phyloP scores from a whole-genome alignment of 805 yeast genomes.

The Yarrowia sp. region DNA sequence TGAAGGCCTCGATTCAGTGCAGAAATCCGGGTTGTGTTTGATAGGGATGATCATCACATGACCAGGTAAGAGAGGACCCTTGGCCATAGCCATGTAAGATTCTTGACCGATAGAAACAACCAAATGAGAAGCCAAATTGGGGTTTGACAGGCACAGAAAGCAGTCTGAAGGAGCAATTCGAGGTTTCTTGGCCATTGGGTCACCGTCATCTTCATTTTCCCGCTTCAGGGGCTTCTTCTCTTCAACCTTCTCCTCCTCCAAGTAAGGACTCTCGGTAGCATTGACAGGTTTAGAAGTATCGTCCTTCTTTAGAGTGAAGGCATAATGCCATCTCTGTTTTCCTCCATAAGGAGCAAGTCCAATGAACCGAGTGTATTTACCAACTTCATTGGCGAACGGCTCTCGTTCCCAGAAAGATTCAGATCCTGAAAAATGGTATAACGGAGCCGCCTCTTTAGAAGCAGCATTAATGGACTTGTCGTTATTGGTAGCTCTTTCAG shows the following conservation, averaged over 20 bases:
- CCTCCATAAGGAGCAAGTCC: conserved; percentile 67
- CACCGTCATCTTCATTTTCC: conserved; percentile 5
- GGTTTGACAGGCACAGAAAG: conserved; percentile 84
- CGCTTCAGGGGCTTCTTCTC: conserved; percentile 5
- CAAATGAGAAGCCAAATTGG: conserved; percentile 79
- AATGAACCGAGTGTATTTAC: conserved; percentile 62
- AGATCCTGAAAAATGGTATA: conserved; percentile 66
- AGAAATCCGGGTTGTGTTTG: conserved; percentile 65
- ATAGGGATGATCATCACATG: conserved; percentile 84
- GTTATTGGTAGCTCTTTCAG: conserved; percentile 5
- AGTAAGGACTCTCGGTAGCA: conserved; percentile 18
- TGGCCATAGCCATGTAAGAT: conserved; percentile 77
- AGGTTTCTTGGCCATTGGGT: conserved; percentile 24
- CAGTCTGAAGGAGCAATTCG: conserved; percentile 64
- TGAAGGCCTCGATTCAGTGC: conserved; percentile 45
- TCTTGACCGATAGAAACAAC: conserved; percentile 73
- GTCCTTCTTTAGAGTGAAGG: conserved; percentile 56
- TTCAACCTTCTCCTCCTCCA: neutral
- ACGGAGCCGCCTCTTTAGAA: conserved; percentile 52
- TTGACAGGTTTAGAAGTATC: conserved; percentile 17
- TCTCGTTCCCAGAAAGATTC: conserved; percentile 62
- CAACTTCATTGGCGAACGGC: conserved; percentile 59
- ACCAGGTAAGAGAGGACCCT: conserved; percentile 85
- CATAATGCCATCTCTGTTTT: conserved; percentile 74
- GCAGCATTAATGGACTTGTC: neutral